These are phyloP conservation scores for Akanthomyces dipterigenus DNA, from an alignment of 2,329 filamentous ascomycete genomes.

Conservation along the genomic window DNA sequence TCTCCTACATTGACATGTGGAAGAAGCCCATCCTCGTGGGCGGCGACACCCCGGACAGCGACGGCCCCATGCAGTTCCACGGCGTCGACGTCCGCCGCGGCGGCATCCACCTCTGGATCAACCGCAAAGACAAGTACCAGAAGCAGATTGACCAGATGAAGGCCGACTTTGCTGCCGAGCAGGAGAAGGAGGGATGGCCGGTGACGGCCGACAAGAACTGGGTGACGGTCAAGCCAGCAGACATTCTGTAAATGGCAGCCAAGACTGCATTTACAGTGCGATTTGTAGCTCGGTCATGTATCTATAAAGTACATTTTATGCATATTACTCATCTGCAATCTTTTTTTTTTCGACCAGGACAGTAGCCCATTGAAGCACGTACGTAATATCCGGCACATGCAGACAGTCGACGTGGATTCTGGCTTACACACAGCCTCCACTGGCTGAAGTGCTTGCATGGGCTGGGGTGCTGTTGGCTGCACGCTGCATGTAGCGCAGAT, in stretches of 20 bases:
- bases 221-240: slow-evolving; percentile 33
- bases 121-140: slow-evolving; percentile 29
- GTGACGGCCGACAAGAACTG: slow-evolving; percentile 40
- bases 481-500: not conserved
- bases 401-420: not conserved
- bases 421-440: not conserved
- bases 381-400: not conserved
- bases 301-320: not conserved
- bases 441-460: not conserved
- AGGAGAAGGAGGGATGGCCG: slow-evolving; percentile 27
- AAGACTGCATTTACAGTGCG: not conserved
- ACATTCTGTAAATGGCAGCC: slow-evolving; percentile 26
- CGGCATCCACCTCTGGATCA: slow-evolving; percentile 35
- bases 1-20: slow-evolving; percentile 37
- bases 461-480: not conserved
- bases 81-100: slow-evolving; percentile 35
- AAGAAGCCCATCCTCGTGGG: slow-evolving; percentile 34
- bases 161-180: slow-evolving; percentile 25
- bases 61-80: slow-evolving; percentile 38
- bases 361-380: not conserved
- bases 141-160: slow-evolving; percentile 32
- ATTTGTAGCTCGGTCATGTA: not conserved
- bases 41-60: slow-evolving; percentile 37
- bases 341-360: not conserved
- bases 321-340: not conserved